Evolutionary conservation across 805 yeast genomes (phyloP).

Genomic region (Novakomyces olei): DNA sequence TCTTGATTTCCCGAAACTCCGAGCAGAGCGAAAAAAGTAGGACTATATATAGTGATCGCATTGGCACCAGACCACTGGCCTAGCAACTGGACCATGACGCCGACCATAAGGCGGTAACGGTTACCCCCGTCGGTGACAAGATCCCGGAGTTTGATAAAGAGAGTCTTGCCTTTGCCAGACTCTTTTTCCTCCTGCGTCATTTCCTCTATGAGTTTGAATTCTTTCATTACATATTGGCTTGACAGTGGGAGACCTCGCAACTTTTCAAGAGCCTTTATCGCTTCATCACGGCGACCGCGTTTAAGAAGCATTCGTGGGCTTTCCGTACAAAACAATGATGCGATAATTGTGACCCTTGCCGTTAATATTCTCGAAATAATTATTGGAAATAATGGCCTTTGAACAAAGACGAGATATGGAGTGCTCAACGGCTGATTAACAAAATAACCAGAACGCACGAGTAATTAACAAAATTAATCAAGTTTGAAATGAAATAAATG

Average conservation of each 20-base stretch:
- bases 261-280: conserved; percentile 20
- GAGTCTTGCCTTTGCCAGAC: conserved; percentile 8
- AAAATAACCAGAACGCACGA: too few relatives aligned
- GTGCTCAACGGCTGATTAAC: too few relatives aligned
- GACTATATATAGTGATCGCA: conserved; percentile 34
- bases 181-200: conserved; percentile 19
- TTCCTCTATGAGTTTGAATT: conserved; percentile 29
- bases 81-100: conserved; percentile 24
- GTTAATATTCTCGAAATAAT: too few relatives aligned
- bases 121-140: conserved; percentile 20
- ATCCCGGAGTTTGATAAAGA: conserved; percentile 14
- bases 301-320: too few relatives aligned
- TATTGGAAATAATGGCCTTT: too few relatives aligned
- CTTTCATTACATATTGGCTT: conserved; percentile 29
- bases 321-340: too few relatives aligned
- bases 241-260: conserved; percentile 24
- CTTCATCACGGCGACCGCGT: conserved; percentile 25
- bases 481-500: too few relatives aligned
- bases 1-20: conserved; percentile 23
- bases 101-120: conserved; percentile 25
- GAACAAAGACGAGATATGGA: too few relatives aligned
- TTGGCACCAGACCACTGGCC: conserved; percentile 42
- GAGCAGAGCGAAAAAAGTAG: conserved; percentile 27
- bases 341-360: too few relatives aligned
- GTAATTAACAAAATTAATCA: too few relatives aligned